These are phyloP conservation scores for Prillingera fragicola DNA, from an alignment of 1,284 basidiomycete species.

Conservation along the genomic window DNA sequence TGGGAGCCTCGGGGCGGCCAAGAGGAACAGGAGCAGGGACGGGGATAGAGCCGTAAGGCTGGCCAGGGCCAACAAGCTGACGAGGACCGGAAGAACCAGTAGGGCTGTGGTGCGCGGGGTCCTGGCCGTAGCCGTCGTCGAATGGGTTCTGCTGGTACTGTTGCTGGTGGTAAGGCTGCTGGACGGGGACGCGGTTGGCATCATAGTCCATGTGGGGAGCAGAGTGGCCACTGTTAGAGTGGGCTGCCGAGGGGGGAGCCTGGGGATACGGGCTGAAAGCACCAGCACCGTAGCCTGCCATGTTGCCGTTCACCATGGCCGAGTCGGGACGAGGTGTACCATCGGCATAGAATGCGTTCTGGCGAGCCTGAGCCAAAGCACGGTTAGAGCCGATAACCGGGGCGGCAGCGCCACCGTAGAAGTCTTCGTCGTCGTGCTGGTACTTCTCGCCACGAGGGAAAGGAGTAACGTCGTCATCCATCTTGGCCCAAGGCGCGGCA, in stretches of 20 bases:
- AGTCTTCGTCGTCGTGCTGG: conserved; percentile 6
- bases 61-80: conserved; percentile 34
- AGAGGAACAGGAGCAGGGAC: conserved; percentile 33
- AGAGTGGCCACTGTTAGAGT: background rate
- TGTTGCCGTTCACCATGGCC: conserved; percentile 22
- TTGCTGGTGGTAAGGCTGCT: conserved; percentile 3
- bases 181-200: no score
- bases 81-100: conserved; percentile 21
- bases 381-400: conserved; percentile 34
- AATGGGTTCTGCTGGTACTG: conserved; percentile 9
- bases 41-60: conserved; percentile 7
- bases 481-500: conserved; percentile 33
- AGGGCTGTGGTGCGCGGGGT: conserved; percentile 14
- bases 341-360: conserved; percentile 27
- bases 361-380: conserved; percentile 28
- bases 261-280: conserved; percentile 5
- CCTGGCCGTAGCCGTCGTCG: conserved; percentile 6
- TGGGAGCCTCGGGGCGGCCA: conserved; percentile 35
- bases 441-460: no score
- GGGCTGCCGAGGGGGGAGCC: background rate
- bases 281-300: conserved; percentile 32
- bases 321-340: conserved; percentile 25
- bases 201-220: no score
- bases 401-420: conserved; percentile 6
- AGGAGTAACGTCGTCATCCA: conserved; percentile 40